These are phyloP conservation scores for Xylariaceae sp. DNA, from an alignment of 2,329 filamentous ascomycete genomes.

Conservation along the genomic window DNA sequence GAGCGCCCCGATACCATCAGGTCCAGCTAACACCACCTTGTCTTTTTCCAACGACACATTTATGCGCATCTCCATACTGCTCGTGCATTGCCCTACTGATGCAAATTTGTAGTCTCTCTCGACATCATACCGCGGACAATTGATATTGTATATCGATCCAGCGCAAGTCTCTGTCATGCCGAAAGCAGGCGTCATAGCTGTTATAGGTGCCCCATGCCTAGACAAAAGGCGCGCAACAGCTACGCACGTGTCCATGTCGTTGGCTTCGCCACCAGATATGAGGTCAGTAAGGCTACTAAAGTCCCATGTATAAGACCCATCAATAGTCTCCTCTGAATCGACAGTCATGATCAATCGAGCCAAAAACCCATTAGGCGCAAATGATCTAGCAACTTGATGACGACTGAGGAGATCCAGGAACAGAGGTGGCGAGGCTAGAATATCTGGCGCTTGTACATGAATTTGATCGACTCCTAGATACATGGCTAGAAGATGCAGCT, in stretches of 20 bases:
- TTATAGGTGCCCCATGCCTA: constrained; percentile 29
- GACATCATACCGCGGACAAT: constrained; percentile 41
- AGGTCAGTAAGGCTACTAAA: neutral
- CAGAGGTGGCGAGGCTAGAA: constrained; percentile 36
- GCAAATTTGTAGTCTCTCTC: constrained; percentile 26
- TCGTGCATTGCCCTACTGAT: constrained; percentile 36
- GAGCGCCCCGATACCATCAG: constrained; percentile 50
- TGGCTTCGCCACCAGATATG: constrained; percentile 27
- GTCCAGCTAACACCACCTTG: constrained; percentile 8
- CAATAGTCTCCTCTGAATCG: neutral
- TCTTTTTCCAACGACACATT: constrained; percentile 7
- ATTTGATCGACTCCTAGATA: constrained; percentile 41
- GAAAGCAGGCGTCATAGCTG: constrained; percentile 41
- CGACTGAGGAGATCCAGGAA: constrained; percentile 40
- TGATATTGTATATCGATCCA: constrained; percentile 42
- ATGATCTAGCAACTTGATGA: constrained; percentile 42
- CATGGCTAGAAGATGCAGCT: constrained; percentile 52
- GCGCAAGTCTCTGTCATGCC: constrained; percentile 55
- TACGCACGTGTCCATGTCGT: constrained; percentile 34
- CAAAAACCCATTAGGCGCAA: constrained; percentile 42
- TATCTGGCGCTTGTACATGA: constrained; percentile 41
- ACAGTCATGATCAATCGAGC: constrained; percentile 22
- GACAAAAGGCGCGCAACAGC: constrained; percentile 29
- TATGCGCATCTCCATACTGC: constrained; percentile 35
- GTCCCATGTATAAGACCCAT: neutral